Evolutionary conservation across 1,139 yeast genomes (phyloP).

Genomic region (Nakaseomyces sp.): DNA sequence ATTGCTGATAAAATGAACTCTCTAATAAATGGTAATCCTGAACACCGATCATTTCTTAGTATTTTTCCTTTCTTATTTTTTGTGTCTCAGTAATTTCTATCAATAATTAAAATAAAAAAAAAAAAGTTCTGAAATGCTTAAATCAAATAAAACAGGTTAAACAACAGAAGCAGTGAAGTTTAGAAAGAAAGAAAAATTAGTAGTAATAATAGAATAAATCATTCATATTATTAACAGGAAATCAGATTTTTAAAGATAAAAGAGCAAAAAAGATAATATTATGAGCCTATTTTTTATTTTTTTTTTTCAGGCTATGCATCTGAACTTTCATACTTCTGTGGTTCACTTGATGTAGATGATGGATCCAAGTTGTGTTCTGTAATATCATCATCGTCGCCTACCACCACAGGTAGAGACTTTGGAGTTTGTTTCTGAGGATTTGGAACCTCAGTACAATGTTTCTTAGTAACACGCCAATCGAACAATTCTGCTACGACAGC

Average conservation of each 20-base stretch:
- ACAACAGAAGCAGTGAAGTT: too few relatives aligned
- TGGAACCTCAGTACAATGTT: constrained; percentile 2
- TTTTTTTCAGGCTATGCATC: constrained; percentile 1
- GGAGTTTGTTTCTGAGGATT: not conserved
- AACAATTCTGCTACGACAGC: not conserved
- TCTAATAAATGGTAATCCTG: not conserved
- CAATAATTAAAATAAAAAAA: too few relatives aligned
- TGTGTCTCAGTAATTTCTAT: too few relatives aligned
- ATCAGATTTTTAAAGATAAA: too few relatives aligned
- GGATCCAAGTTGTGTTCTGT: not conserved
- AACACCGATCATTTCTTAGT: too few relatives aligned
- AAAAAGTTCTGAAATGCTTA: too few relatives aligned
- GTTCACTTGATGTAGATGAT: not conserved
- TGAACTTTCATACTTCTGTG: not conserved
- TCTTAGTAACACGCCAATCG: constrained; percentile 1
- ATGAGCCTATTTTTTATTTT: too few relatives aligned
- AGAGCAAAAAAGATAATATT: not conserved
- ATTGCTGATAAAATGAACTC: too few relatives aligned
- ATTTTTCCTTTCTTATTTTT: too few relatives aligned
- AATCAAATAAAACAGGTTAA: too few relatives aligned
- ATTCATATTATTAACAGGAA: not conserved
- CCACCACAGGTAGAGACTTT: not conserved
- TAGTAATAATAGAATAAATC: not conserved
- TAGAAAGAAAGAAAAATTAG: too few relatives aligned
- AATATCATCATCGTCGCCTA: not conserved